Base-by-base conservation (phyloP, 2,329 filamentous ascomycete species). In the Fusarium irregulare region DNA sequence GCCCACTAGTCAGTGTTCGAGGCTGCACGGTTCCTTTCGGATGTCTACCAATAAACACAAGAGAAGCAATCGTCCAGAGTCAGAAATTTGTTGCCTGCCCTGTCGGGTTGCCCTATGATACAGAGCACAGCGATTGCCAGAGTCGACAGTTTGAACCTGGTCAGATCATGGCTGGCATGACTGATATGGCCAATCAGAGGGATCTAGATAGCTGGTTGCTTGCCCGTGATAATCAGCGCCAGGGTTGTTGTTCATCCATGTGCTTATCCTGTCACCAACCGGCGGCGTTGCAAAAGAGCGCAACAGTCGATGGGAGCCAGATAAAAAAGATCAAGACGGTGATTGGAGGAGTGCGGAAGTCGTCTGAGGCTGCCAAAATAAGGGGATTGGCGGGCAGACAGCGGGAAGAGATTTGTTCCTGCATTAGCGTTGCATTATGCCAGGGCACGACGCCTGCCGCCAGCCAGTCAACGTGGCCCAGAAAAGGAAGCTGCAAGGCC, bases 361-460 rank as follows among this genome's bases (percentile, higher is more conserved):
- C 40, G 49, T 37, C 30, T 28, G 34, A 30, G 34, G 45, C 32
- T 50, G 48, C 32, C 48, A 60, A 34, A 54, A 51, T 48, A 54
- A 62, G 49, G 59, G 60, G 56, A 67, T 56, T 55, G 53, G 60
- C 23, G 32, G 49, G 18, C 64, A 64, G 60, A 65, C 60, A 55
- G 61, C 63, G 61, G 67, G 65, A 64, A 58, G 64, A 63, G 46
- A 58, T 58, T 66, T 70, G 73, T 75, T 75, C 73, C 73, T 75
- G 73, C 73, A 75, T 74, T 75, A 75, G 73, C 64, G 65, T 59
- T 57, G 18, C 41, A 54, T 56, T 53, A 59, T 72, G 62, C 54
- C 70, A 74, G 70, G 64, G 64, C 69, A 49, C 18, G 34, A 30
- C 41, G 56, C 45, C 49, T 51, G 23, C 32, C 49, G n/a, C 32